Base-by-base conservation (phyloP, 2,329 filamentous ascomycete genomes). In the Calycina herbarum region DNA sequence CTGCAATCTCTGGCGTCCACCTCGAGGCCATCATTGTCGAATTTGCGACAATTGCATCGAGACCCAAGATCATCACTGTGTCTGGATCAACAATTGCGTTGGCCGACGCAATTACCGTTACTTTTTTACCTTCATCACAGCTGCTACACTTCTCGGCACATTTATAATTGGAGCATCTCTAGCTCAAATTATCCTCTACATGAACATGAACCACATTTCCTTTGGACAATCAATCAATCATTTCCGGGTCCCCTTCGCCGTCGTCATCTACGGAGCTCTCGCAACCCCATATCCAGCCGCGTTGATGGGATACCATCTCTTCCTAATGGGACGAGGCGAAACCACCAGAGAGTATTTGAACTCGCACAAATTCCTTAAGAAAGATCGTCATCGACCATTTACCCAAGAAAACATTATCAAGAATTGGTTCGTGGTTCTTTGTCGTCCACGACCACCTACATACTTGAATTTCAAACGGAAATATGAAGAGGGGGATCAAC, bases 21-120 rank as follows among this genome's bases (percentile, higher is more conserved):
- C 94, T 33, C 91, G 95, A 66, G 93, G 93, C 66, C 96, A 99
- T 76, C 95, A 99, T 79, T 99, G 95, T 79, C 91, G 95, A 65
- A 85, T 97, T 33, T 99, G 95, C 79, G 94, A 99, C 79, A 97
- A 96, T 77, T 99, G 95, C 77, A 87, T 99, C 67, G 95, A 99
- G 78, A 97, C 93, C 0, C 93, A 97, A 71, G 95, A 99, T 75
- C 95, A 99, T 75, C 95, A 99, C 79, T 99, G 95, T 75, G 94
- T 98, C 17, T 99, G 95, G 95, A 86, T 99, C 69, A 99, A 99
- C 80, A 99, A 99, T 77, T 99, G 95, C 71, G 90, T 99, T 60
- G 95, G 95, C 56, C 90, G 94, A 70, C 92, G 95, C 73, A 99
- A 99, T 80, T 99, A 99, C 80, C 92, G 95, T 69, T 98, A 94